Conservation (phyloP, 257 asterid species). For the Verbascum thapsus region DNA sequence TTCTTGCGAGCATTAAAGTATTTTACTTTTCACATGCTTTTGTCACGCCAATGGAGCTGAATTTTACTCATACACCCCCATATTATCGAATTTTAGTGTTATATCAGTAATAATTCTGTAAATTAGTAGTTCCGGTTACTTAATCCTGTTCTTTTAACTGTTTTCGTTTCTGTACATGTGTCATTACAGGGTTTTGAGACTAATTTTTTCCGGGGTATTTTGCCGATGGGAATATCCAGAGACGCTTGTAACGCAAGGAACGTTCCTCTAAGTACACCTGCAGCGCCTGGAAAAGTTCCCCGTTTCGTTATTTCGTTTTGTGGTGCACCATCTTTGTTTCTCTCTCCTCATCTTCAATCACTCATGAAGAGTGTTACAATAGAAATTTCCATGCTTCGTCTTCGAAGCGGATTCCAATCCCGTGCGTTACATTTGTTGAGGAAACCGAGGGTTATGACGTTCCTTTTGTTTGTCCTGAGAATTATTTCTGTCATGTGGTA, state of each 20-base stretch:
- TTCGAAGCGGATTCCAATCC: constrained; percentile 73
- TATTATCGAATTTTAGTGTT: neutral
- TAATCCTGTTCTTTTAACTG: neutral
- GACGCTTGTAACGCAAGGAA: constrained; percentile 33
- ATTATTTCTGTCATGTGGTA: constrained; percentile 63
- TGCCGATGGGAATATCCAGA: constrained; percentile 42
- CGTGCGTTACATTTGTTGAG: constrained; percentile 65
- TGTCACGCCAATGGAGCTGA: neutral
- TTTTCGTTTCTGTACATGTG: constrained; percentile 3
- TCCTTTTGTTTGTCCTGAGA: constrained; percentile 45
- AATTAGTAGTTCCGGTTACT: neutral
- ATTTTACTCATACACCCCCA: neutral
- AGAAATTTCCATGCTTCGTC: constrained; percentile 84
- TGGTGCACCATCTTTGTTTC: constrained; percentile 43
- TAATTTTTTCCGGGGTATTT: constrained; percentile 33
- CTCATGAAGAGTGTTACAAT: constrained; percentile 71
- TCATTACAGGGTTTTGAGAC: constrained; percentile 32
- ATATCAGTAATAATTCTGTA: neutral
- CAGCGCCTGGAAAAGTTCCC: constrained; percentile 39
- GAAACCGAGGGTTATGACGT: constrained; percentile 48
- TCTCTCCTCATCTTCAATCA: constrained; percentile 24
- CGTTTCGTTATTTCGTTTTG: constrained; percentile 51
- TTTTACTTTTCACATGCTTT: neutral
- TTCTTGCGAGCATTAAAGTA: constrained; percentile 26
- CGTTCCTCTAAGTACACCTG: constrained; percentile 26